These are phyloP conservation scores for Solanum hybrid DNA, from an alignment of 305 asterid genomes.

Conservation along the genomic window DNA sequence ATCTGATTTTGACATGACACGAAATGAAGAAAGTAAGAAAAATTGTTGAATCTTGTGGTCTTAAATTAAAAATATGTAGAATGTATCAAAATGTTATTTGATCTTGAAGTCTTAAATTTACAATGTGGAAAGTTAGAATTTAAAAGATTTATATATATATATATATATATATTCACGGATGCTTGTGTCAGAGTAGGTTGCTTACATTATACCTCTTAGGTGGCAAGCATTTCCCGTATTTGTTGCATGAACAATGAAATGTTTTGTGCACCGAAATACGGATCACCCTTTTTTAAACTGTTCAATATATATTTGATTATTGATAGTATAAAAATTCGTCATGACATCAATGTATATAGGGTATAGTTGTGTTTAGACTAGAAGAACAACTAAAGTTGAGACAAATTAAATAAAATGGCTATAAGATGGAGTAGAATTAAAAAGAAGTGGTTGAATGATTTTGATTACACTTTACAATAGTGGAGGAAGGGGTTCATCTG, in stretches of 20 bases:
- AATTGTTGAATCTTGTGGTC: neutral
- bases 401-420: neutral
- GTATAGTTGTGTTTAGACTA: neutral
- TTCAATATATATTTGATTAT: neutral
- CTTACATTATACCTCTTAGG: neutral
- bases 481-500: neutral
- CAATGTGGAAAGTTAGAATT: too few species aligned
- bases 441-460: neutral
- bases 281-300: neutral
- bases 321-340: neutral
- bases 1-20: neutral
- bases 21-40: too few species aligned
- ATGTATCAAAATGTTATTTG: neutral
- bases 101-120: neutral
- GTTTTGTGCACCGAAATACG: fast-evolving
- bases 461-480: neutral
- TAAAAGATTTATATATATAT: too few species aligned
- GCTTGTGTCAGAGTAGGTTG: neutral
- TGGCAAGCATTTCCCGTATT: neutral
- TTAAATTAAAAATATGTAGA: neutral
- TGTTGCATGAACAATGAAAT: neutral
- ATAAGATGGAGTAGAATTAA: neutral
- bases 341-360: neutral
- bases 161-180: neutral
- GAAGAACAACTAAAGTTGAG: neutral